Evolutionary conservation across 306 rosid species (phyloP), one percentile per base, ranked within the genome.

Genomic region (Vachellia pachyceras): DNA sequence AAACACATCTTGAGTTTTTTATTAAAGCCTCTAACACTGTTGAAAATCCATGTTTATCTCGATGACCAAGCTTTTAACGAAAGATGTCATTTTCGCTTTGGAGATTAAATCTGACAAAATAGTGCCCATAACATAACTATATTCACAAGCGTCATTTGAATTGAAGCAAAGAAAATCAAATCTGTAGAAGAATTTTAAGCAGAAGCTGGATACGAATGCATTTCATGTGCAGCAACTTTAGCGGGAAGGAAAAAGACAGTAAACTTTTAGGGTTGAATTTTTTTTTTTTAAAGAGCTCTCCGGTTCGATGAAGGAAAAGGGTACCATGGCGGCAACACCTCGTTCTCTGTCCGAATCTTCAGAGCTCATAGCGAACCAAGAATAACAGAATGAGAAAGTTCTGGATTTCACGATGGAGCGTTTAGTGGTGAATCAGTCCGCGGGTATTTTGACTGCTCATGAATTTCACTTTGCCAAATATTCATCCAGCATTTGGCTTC

Each of bases 291-390:
- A 68, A 40, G 49, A 68, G 72, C 5, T 41, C 54, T 58, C 65
- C 65, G 23, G 23, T 22, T 58, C 23, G 35, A 54, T 8, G 46
- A 35, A 79, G 66, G 66, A 58, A 76, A 35, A 42, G 55, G 73
- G 29, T 82, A 88, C 92, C 90, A 68, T 76, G 71, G 84, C 45
- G 35, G 88, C 69, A 40, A 84, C 22, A 72, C 65, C 60, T 55
- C 80, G 85, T 57, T 82, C 82, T 84, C 58, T 69, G 57, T 80
- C 81, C 20, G 67, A 60, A 15, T 69, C 83, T 72, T 47, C 52
- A 45, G 87, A 72, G 72, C 82, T 88, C 90, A 88, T 82, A 73
- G 83, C 87, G 85, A 84, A 79, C 61, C 79, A 74, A 75, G 71
- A 79, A 66, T 5, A 33, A 6, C 22, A 14, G 42, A 61, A 29